Percentiles rank a stretch among this genome's conserved stretches.
Conservation (phyloP, 2,329 filamentous ascomycete genomes). For the Diaporthe destruens region DNA sequence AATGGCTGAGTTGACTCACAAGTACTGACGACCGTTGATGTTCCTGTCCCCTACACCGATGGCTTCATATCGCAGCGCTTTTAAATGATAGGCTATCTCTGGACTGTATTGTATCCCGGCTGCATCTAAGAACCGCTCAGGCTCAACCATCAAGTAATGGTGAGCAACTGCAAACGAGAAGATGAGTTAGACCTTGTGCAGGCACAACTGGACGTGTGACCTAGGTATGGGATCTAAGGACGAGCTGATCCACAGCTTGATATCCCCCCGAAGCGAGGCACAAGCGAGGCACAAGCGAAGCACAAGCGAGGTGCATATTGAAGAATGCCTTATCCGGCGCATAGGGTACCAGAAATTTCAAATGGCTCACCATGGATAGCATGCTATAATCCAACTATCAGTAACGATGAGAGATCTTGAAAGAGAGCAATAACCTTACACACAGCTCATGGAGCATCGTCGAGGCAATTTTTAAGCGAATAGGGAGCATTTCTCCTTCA, state of each 20-base stretch:
- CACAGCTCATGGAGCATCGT: constrained; percentile 3
- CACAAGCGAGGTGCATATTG: background rate
- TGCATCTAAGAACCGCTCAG: background rate
- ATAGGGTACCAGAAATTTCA: background rate
- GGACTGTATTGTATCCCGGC: background rate
- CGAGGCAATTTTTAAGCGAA: background rate
- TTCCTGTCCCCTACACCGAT: background rate
- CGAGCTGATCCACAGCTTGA: background rate
- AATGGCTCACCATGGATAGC: background rate
- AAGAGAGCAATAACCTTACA: background rate
- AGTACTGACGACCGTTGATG: background rate
- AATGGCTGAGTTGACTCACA: background rate
- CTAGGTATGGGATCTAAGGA: background rate
- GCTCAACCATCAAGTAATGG: background rate
- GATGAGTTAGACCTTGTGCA: background rate
- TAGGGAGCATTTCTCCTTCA: background rate
- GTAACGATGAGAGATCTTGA: background rate
- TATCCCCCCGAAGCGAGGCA: no score
- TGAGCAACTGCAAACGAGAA: background rate
- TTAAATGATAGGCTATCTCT: background rate
- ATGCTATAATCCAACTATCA: background rate
- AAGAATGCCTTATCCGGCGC: no score
- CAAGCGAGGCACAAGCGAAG: background rate
- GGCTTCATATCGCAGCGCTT: background rate
- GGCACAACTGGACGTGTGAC: background rate